phyloP scores from a whole-genome alignment of 2,329 filamentous ascomycete species.

The Phyllosticta paracitricarpa region DNA sequence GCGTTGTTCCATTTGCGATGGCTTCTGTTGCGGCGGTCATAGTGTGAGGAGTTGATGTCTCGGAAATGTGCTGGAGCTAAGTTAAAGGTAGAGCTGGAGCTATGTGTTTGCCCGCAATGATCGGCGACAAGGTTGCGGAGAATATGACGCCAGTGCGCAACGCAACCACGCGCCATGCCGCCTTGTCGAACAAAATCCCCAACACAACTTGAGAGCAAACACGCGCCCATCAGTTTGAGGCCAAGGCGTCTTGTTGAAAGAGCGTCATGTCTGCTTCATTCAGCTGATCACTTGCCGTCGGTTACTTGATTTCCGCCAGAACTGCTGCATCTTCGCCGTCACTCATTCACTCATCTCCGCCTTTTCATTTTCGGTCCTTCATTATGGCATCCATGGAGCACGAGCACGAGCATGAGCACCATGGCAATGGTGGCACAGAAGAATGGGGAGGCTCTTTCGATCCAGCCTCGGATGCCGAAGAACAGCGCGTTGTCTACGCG shows the following conservation, averaged over 20 bases:
- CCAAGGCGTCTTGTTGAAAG: neutral
- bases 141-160: neutral
- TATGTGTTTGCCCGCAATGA: constrained; percentile 1
- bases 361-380: neutral
- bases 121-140: neutral
- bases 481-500: constrained; percentile 67
- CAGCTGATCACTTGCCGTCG: neutral
- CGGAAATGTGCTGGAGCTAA: neutral
- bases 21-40: neutral
- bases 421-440: neutral
- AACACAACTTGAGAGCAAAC: neutral
- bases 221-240: neutral
- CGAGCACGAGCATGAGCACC: neutral
- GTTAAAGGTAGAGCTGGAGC: neutral
- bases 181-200: neutral
- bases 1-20: constrained; percentile 18
- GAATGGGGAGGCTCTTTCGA: constrained; percentile 55
- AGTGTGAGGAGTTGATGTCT: neutral
- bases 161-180: neutral
- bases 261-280: neutral
- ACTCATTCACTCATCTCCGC: neutral
- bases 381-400: neutral
- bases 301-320: neutral
- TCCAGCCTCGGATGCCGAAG: constrained; percentile 64
- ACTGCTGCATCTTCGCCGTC: neutral